Base-by-base conservation (phyloP, 371 early-diverging fungal species). In the Mucor plumbeus region DNA sequence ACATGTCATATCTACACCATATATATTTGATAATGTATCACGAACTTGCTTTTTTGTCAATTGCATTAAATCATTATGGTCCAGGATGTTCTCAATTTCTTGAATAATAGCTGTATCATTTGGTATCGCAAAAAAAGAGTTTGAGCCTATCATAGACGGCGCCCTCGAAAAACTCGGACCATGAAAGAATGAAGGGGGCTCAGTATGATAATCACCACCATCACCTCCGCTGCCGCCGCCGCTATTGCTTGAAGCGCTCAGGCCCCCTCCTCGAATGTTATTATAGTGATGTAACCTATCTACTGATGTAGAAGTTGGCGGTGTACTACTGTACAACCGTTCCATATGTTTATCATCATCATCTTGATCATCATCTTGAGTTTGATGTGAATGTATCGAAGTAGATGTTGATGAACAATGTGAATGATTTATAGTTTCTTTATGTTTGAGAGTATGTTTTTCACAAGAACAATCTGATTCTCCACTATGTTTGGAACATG, bases 11-110 rank as follows among this genome's bases (percentile, higher is more conserved):
- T 97, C 95, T 15, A 92, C 82, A 5, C 92, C 91, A 82, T 94
- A 96, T 40, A 85, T 74, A 31, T 77, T 65, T 13, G 88, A 79
- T 39, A 97, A 72, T 63, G 89, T 86, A 64, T 94, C 92, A 7
- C 96, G 81, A 14, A 97, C 95, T 79, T 89, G 90, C 69, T 92
- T 93, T 79, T 92, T 93, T 61, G 94, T 91, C 35, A 92, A 79
- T 13, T 84, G 76, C 88, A 90, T 91, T 55, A 94, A 71, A 69
- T 94, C 88, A 44, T 92, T 85, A 6, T 85, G 85, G 19, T 86
- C 63, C 14, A 97, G 74, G 21, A 96, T 90, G 35, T 82, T 80
- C 40, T 86, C 83, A 70, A 96, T 91, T 71, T 90, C 90, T 50
- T 74, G 75, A n/a, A 90, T 74, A 56, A 97, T 83, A 55, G 90